Conservation (phyloP, 2,329 filamentous ascomycete species). For the Trichophaea hybrida region DNA sequence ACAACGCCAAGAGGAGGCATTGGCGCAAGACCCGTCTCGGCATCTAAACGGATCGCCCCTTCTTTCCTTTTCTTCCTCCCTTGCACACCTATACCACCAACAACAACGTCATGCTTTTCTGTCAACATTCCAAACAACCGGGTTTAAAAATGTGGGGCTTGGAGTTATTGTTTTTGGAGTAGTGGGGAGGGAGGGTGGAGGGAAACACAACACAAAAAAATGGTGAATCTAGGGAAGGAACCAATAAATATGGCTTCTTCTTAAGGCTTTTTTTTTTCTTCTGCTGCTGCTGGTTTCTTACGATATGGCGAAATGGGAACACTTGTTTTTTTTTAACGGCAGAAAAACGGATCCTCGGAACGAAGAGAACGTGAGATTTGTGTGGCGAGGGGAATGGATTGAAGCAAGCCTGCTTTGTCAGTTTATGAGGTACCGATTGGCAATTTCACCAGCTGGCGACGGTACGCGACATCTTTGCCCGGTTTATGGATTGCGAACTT, state of each 20-base stretch:
- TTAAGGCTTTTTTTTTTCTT: background rate
- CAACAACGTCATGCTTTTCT: background rate
- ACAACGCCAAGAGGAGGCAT: constrained; percentile 99
- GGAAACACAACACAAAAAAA: background rate
- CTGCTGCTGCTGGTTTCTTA: background rate
- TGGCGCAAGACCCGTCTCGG: constrained; percentile 99
- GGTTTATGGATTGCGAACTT: no score
- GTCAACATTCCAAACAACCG: background rate
- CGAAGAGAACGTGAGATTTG: no score
- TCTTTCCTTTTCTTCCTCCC: constrained; percentile 29
- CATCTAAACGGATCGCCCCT: constrained; percentile 60
- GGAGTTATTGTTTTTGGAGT: background rate
- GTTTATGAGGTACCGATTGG: no score
- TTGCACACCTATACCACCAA: background rate
- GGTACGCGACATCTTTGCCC: no score
- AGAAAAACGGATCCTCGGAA: no score
- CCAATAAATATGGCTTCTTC: background rate
- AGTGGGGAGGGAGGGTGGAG: background rate
- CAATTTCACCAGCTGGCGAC: no score
- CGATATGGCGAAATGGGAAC: background rate
- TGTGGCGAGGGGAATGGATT: no score
- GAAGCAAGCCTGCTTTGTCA: no score
- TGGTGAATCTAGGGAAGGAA: background rate
- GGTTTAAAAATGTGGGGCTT: background rate
- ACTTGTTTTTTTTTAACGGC: background rate